Evolutionary conservation across 2,329 filamentous ascomycete species (phyloP).

Genomic region (Colletotrichum cereale): DNA sequence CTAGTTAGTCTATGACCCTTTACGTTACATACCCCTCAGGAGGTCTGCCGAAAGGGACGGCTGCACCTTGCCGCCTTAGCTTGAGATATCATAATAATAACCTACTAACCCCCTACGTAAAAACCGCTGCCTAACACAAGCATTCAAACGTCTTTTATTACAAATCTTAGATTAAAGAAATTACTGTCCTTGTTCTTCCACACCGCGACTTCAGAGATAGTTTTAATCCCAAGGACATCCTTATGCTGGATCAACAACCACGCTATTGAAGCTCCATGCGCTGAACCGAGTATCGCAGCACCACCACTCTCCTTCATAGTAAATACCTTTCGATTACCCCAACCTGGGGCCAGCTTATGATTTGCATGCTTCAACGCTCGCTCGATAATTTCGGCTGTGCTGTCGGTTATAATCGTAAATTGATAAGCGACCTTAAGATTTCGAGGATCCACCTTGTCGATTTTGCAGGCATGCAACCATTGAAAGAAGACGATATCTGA

Average conservation of each 20-base stretch:
- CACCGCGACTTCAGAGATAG: neutral
- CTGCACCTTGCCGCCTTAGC: too few species aligned
- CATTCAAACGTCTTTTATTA: neutral
- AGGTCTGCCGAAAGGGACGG: too few species aligned
- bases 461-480: neutral
- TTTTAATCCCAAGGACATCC: neutral
- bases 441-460: neutral
- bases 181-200: fast-evolving
- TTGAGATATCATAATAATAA: too few species aligned
- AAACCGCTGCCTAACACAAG: too few species aligned
- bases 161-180: neutral
- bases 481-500: neutral
- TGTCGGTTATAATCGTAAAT: too few species aligned
- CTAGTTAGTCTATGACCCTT: too few species aligned
- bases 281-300: neutral
- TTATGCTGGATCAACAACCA: neutral
- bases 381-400: neutral
- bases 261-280: neutral
- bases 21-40: too few species aligned
- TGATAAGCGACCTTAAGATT: neutral
- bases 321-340: neutral
- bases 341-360: neutral
- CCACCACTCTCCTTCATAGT: neutral
- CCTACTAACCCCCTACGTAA: too few species aligned
- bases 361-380: neutral